A percentile compares a stretch with the other conserved stretches of the same genome.
These are phyloP conservation scores for Curvularia verruculosa DNA, from an alignment of 2,329 filamentous ascomycete genomes.

Conservation along the genomic window DNA sequence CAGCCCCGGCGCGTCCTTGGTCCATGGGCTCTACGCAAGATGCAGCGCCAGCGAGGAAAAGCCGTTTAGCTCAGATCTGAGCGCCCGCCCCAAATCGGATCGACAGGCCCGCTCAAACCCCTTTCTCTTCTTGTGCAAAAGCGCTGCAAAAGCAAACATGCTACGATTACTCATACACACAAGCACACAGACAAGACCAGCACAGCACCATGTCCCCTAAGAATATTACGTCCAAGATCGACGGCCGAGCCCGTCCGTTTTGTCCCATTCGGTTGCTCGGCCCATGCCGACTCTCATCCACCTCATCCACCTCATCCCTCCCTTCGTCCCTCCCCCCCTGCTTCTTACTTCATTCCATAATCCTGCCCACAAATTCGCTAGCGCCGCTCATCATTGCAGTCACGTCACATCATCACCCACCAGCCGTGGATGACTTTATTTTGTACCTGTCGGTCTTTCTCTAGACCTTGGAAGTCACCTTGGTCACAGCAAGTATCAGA, in stretches of 20 bases:
- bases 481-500: neutral
- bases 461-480: neutral
- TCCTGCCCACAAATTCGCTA: constrained; percentile 1
- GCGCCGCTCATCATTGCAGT: constrained; percentile 14
- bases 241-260: constrained; percentile 7
- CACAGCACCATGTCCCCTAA: constrained; percentile 16
- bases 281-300: constrained; percentile 9
- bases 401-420: neutral
- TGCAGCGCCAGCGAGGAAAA: constrained; percentile 38
- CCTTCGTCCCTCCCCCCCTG: neutral
- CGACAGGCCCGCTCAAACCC: constrained; percentile 37
- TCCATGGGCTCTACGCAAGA: constrained; percentile 31
- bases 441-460: neutral
- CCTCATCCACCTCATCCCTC: no score
- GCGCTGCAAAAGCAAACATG: constrained; percentile 25
- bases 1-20: constrained; percentile 14
- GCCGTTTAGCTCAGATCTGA: constrained; percentile 45
- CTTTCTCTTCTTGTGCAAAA: constrained; percentile 20
- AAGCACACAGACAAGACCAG: neutral
- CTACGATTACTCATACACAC: no score
- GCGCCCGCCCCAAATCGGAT: constrained; percentile 41
- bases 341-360: constrained; percentile 1
- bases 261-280: constrained; percentile 1
- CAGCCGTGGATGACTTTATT: neutral
- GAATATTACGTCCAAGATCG: constrained; percentile 9